Percentiles rank a stretch among this genome's conserved stretches.
phyloP scores from a whole-genome alignment of 371 early-diverging fungal species.

The Mortierella sp. region DNA sequence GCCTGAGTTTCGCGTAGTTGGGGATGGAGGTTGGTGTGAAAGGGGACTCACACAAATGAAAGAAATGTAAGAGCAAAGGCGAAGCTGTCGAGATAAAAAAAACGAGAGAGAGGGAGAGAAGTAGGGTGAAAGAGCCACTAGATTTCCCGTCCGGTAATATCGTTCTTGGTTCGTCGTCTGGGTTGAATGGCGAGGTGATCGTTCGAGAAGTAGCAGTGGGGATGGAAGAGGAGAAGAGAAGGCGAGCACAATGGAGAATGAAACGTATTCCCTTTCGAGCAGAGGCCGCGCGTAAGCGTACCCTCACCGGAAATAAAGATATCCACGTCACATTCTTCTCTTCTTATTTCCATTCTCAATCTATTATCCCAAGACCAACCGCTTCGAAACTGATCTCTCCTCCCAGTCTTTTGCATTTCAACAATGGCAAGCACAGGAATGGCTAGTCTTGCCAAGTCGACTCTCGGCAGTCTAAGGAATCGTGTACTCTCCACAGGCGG shows the following conservation, averaged over 20 bases:
- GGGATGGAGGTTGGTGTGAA: background rate
- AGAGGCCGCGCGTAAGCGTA: background rate
- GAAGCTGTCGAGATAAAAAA: background rate
- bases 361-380: too few species aligned
- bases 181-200: background rate
- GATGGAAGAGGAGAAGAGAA: too few species aligned
- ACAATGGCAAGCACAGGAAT: constrained; percentile 13
- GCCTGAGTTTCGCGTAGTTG: background rate
- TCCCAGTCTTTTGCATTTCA: background rate
- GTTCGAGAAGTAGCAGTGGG: background rate
- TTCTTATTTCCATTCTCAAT: too few species aligned
- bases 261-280: background rate
- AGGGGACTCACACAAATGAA: background rate
- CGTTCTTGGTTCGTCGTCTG: background rate
- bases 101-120: background rate
- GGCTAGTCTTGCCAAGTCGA: constrained; percentile 9
- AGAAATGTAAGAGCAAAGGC: background rate
- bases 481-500: constrained; percentile 15
- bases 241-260: too few species aligned
- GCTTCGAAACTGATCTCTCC: too few species aligned
- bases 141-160: background rate
- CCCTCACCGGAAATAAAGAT: background rate
- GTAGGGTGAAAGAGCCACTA: background rate
- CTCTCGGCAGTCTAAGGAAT: constrained; percentile 13
- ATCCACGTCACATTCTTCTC: background rate